Conservation (phyloP, 805 yeast species). For the Hemisphaericaspora nanyangensis region DNA sequence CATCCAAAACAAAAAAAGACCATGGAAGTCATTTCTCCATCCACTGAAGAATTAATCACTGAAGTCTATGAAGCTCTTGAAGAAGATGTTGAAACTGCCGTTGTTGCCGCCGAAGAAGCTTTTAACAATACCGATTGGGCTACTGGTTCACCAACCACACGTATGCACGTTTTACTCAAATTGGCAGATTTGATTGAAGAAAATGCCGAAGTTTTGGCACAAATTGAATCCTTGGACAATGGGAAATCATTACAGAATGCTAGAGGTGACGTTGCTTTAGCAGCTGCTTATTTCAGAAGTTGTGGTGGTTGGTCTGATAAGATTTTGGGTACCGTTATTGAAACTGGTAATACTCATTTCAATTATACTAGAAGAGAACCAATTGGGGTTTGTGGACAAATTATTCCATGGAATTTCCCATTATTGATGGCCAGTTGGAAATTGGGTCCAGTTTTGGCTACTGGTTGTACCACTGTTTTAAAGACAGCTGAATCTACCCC, state of each 20-base stretch:
- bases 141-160: conserved; percentile 58
- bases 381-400: conserved; percentile 91
- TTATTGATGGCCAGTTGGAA: conserved; percentile 93
- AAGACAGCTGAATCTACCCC: conserved; percentile 94
- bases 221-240: conserved; percentile 82
- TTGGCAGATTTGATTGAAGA: conserved; percentile 77
- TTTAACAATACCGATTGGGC: conserved; percentile 77
- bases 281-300: conserved; percentile 68
- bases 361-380: conserved; percentile 85
- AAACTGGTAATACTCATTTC: conserved; percentile 71
- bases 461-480: conserved; percentile 85
- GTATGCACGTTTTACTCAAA: conserved; percentile 61
- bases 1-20: conserved; percentile 52
- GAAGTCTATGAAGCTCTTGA: conserved; percentile 71
- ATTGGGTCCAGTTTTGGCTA: conserved; percentile 86
- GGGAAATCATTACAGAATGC: conserved; percentile 78
- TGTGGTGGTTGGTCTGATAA: conserved; percentile 94
- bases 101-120: conserved; percentile 65
- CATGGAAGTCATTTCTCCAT: conserved; percentile 61
- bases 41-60: conserved; percentile 67
- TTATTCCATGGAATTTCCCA: conserved; percentile 98
- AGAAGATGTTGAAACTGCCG: conserved; percentile 82
- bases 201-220: conserved; percentile 66
- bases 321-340: conserved; percentile 68
- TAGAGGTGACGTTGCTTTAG: conserved; percentile 69